phyloP scores from a whole-genome alignment of 2,329 filamentous ascomycete species.

The Aspergillus sp. region DNA sequence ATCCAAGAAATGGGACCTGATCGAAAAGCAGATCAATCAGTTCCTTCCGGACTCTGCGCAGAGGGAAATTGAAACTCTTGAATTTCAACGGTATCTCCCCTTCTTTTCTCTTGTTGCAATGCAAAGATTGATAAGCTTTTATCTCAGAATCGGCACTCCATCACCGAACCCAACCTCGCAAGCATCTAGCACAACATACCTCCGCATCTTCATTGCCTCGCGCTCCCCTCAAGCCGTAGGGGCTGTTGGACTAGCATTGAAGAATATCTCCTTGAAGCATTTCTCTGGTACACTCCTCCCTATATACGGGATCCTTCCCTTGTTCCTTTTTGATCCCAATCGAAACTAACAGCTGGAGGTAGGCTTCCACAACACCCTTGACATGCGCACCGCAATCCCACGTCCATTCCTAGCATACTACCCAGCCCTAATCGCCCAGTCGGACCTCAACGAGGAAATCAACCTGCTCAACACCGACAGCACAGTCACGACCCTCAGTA shows the following conservation, averaged over 20 bases:
- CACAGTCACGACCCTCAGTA: conserved; percentile 8
- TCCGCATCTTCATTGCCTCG: conserved; percentile 48
- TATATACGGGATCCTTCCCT: background rate
- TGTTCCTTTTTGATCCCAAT: background rate
- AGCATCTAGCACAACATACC: conserved; percentile 45
- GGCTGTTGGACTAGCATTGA: conserved; percentile 31
- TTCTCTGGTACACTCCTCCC: conserved; percentile 31
- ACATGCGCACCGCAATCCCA: conserved; percentile 43
- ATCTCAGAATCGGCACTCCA: conserved; percentile 36
- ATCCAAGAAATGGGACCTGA: conserved; percentile 50
- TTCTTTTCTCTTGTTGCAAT: background rate
- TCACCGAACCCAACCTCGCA: conserved; percentile 42
- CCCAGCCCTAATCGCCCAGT: conserved; percentile 36
- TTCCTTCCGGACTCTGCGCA: conserved; percentile 42
- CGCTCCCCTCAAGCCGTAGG: conserved; percentile 27
- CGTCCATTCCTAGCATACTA: conserved; percentile 45
- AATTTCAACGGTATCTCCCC: conserved; percentile 48
- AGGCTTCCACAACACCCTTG: conserved; percentile 46
- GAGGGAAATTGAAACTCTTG: conserved; percentile 50
- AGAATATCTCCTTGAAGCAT: conserved; percentile 45
- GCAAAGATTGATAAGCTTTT: background rate
- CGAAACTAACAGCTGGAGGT: background rate
- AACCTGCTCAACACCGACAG: conserved; percentile 20
- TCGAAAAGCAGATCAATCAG: conserved; percentile 49
- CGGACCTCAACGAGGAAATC: conserved; percentile 27